Evolutionary conservation across 2,329 filamentous ascomycete species (phyloP).

Genomic region (Diaporthe aspalathi): DNA sequence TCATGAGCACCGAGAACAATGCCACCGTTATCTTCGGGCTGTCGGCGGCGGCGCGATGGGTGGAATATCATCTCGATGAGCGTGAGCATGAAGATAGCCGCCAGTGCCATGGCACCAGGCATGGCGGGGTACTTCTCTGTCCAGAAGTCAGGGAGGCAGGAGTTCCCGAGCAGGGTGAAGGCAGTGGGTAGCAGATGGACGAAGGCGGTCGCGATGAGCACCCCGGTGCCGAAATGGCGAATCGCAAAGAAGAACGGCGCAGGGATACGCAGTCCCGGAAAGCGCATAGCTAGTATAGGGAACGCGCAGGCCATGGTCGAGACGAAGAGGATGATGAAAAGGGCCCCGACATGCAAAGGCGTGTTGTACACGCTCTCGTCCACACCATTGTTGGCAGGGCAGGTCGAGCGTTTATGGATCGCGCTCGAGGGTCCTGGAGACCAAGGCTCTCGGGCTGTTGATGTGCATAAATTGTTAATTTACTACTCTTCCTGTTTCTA

Average conservation of each 20-base stretch:
- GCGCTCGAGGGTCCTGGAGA: neutral
- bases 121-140: neutral
- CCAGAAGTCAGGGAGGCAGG: slow-evolving; percentile 5
- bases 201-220: slow-evolving; percentile 14
- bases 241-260: neutral
- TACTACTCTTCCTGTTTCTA: too few relatives aligned
- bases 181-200: slow-evolving; percentile 6
- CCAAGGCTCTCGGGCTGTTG: too few relatives aligned
- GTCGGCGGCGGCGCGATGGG: neutral
- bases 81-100: slow-evolving; percentile 13
- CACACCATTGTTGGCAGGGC: slow-evolving; percentile 3
- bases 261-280: slow-evolving; percentile 1
- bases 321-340: slow-evolving; percentile 10
- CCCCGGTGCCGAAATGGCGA: slow-evolving; percentile 6
- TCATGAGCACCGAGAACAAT: neutral
- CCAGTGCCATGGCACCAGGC: slow-evolving; percentile 2
- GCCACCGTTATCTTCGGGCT: neutral
- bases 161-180: neutral
- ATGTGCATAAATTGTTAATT: neutral
- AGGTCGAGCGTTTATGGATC: neutral
- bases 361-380: slow-evolving; percentile 2
- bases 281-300: neutral
- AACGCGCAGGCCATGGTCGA: slow-evolving; percentile 14
- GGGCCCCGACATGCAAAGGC: slow-evolving; percentile 2
- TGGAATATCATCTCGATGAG: slow-evolving; percentile 13